Conservation (phyloP, 345 rosid species). For the Heritiera fomes region DNA sequence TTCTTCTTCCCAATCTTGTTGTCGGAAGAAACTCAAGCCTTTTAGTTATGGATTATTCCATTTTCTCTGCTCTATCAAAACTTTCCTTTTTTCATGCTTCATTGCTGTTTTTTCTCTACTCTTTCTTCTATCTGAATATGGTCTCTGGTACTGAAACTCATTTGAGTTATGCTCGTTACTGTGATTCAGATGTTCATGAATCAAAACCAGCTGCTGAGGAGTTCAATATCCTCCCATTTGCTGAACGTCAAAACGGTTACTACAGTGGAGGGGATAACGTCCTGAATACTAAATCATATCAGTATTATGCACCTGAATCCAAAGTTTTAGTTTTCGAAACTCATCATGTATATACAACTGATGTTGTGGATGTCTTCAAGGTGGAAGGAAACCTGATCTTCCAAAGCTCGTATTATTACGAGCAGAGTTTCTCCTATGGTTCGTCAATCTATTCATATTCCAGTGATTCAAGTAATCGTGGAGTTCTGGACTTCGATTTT, state of each 20-base stretch:
- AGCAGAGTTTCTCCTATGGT: neutral
- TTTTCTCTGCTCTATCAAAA: neutral
- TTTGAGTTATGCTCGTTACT: constrained; percentile 11
- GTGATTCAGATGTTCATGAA: constrained; percentile 33
- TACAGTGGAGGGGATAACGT: constrained; percentile 13
- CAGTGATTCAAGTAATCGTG: neutral
- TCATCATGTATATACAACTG: constrained; percentile 8
- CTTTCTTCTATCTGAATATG: neutral
- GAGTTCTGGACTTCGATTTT: neutral
- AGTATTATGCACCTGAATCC: neutral
- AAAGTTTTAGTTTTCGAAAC: constrained; percentile 13
- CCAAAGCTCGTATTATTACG: constrained; percentile 8
- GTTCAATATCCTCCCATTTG: constrained; percentile 3
- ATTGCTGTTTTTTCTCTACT: neutral
- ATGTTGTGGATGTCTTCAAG: constrained; percentile 20
- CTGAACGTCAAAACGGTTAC: constrained; percentile 13
- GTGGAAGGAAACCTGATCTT: constrained; percentile 26
- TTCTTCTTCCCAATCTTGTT: neutral
- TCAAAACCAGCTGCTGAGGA: constrained; percentile 6
- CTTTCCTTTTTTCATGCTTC: neutral
- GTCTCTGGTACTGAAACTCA: neutral
- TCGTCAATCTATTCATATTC: neutral
- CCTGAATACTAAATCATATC: neutral
- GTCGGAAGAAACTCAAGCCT: neutral
- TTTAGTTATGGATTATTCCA: neutral